Evolutionary conservation across 2,329 filamentous ascomycete species (phyloP).

Genomic region (Phialophora chinensis): DNA sequence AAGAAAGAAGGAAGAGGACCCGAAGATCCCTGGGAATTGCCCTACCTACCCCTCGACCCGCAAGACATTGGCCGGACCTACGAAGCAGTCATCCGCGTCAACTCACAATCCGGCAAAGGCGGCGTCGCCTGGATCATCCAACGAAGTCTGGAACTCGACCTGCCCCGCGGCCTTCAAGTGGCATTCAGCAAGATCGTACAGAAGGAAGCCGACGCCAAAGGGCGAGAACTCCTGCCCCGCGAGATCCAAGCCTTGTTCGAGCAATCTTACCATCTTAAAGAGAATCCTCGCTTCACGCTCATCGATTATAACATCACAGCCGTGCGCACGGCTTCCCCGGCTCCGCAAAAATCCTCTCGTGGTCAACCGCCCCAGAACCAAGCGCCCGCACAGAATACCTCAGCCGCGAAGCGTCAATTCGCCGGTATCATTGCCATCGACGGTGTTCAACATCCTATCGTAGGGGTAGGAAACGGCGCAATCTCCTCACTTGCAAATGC

Average conservation of each 20-base stretch:
- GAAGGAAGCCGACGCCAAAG: conserved; percentile 75
- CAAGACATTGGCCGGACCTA: conserved; percentile 95
- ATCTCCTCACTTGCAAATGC: conserved; percentile 88
- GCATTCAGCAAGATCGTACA: conserved; percentile 91
- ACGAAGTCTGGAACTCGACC: conserved; percentile 84
- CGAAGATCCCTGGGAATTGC: conserved; percentile 79
- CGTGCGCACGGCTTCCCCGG: conserved; percentile 78
- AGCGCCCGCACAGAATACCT: conserved; percentile 61
- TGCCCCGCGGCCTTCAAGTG: conserved; percentile 89
- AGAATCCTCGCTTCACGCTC: conserved; percentile 82
- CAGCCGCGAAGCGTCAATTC: conserved; percentile 80
- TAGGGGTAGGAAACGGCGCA: conserved; percentile 84
- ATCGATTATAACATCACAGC: conserved; percentile 90
- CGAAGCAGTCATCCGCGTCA: conserved; percentile 96
- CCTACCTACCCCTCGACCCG: conserved; percentile 91
- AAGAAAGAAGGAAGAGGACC: conserved; percentile 63
- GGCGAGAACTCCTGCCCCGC: conserved; percentile 79
- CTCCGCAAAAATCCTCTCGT: conserved; percentile 67
- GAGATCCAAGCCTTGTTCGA: conserved; percentile 92
- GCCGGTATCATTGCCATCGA: conserved; percentile 84
- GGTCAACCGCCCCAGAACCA: conserved; percentile 56
- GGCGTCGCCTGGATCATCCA: conserved; percentile 94
- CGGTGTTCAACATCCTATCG: conserved; percentile 76
- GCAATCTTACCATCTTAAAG: conserved; percentile 80
- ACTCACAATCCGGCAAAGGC: conserved; percentile 94